These are phyloP conservation scores for Penicillium expansum DNA, from an alignment of 2,329 filamentous ascomycete species.

Conservation along the genomic window DNA sequence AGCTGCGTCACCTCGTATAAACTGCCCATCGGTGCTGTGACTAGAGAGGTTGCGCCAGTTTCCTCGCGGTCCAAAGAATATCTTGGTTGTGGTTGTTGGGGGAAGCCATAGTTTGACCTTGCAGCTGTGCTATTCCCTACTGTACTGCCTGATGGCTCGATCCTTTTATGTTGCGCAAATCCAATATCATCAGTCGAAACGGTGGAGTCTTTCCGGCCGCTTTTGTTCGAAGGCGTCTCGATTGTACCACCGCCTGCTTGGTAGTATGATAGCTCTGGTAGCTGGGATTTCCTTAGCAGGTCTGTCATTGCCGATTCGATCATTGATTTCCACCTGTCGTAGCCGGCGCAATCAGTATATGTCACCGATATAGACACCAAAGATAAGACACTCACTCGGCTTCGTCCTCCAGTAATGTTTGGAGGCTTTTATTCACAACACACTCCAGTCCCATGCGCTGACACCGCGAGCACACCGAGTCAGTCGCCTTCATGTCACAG, in stretches of 20 bases:
- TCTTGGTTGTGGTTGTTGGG: constrained; percentile 28
- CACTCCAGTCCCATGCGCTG: constrained; percentile 51
- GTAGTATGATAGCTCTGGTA: constrained; percentile 41
- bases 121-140: constrained; percentile 15
- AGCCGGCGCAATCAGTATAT: constrained; percentile 12
- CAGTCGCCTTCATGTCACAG: constrained; percentile 52
- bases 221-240: constrained; percentile 31
- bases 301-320: constrained; percentile 41
- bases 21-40: constrained; percentile 48
- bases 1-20: constrained; percentile 50
- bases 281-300: constrained; percentile 36
- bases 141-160: constrained; percentile 15
- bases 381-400: constrained; percentile 38
- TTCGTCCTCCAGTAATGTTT: constrained; percentile 51
- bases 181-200: constrained; percentile 32
- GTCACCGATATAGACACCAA: constrained; percentile 5
- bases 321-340: constrained; percentile 37
- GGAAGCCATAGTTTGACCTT: constrained; percentile 23
- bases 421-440: constrained; percentile 52
- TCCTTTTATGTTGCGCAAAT: constrained; percentile 18
- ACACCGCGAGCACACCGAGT: constrained; percentile 51
- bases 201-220: constrained; percentile 34
- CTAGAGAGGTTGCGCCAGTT: constrained; percentile 36
- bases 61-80: constrained; percentile 40
- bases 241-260: constrained; percentile 31